Conservation (phyloP, 202 grass and related monocot genomes). For the Alloteropsis angusta region DNA sequence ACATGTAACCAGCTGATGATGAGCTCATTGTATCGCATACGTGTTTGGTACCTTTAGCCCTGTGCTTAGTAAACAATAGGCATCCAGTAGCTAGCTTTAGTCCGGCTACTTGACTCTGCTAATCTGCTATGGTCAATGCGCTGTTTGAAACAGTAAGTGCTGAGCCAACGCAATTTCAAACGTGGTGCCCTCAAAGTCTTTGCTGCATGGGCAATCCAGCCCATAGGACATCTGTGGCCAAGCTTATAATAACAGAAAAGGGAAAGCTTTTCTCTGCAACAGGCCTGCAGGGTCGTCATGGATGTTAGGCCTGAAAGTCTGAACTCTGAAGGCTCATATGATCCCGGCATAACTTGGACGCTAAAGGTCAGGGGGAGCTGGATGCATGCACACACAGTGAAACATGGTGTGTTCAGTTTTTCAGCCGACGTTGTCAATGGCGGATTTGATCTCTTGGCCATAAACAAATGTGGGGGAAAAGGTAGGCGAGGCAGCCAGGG, state of each 20-base stretch:
- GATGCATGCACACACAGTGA: background rate
- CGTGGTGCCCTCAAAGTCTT: conserved; percentile 27
- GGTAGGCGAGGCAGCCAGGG: background rate
- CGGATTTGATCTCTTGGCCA: background rate
- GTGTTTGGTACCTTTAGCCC: background rate
- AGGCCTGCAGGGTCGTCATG: background rate
- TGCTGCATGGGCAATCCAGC: conserved; percentile 20
- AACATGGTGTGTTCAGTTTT: background rate
- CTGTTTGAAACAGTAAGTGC: conserved; percentile 34
- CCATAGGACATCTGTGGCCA: conserved; percentile 15
- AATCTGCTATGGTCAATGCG: conserved; percentile 31
- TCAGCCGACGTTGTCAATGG: conserved; percentile 24
- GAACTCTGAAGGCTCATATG: conserved; percentile 18
- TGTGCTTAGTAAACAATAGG: background rate
- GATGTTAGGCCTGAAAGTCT: conserved; percentile 19
- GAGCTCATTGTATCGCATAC: conserved; percentile 8
- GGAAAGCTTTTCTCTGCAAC: background rate
- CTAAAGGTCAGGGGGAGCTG: background rate
- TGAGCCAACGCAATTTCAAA: conserved; percentile 7
- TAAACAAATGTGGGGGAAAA: conserved; percentile 2
- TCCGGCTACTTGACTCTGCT: conserved; percentile 24
- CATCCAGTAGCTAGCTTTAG: background rate
- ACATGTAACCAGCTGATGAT: background rate
- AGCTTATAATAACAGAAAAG: conserved; percentile 4
- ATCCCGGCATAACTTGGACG: conserved; percentile 4